Evolutionary conservation across 768 basidiomycete species (phyloP).

Genomic region (Mycena metata): DNA sequence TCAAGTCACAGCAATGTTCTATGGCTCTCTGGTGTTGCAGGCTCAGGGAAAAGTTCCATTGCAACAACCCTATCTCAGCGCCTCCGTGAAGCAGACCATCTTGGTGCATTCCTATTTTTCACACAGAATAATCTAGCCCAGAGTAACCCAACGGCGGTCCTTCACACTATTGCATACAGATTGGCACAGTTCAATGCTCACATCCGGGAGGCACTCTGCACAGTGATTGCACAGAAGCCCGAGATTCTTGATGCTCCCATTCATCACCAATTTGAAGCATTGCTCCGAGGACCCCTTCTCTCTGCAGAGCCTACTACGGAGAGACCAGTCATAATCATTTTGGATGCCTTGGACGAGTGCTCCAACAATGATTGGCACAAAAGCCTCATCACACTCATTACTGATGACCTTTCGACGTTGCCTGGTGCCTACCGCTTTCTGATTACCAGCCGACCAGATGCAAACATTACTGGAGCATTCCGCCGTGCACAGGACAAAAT

Average conservation of each 20-base stretch:
- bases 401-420: conserved; percentile 27
- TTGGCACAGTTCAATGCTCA: conserved; percentile 14
- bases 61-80: not conserved
- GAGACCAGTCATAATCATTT: conserved; percentile 37
- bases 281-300: not conserved
- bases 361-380: not conserved
- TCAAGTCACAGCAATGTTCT: not conserved
- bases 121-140: conserved; percentile 21
- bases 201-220: not conserved
- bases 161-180: conserved; percentile 32
- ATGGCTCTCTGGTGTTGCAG: conserved; percentile 40
- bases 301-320: not conserved
- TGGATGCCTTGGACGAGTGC: conserved; percentile 47
- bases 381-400: conserved; percentile 31
- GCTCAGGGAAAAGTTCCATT: not conserved
- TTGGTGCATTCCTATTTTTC: conserved; percentile 41
- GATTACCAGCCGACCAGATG: conserved; percentile 38
- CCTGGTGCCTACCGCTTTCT: conserved; percentile 37
- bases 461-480: conserved; percentile 32
- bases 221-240: not conserved
- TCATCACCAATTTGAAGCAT: conserved; percentile 6
- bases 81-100: conserved; percentile 6
- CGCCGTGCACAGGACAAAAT: not conserved
- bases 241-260: conserved; percentile 8
- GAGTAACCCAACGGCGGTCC: conserved; percentile 19